These are phyloP conservation scores for Metarhizium guizhouense DNA, from an alignment of 2,329 filamentous ascomycete genomes.

Conservation along the genomic window DNA sequence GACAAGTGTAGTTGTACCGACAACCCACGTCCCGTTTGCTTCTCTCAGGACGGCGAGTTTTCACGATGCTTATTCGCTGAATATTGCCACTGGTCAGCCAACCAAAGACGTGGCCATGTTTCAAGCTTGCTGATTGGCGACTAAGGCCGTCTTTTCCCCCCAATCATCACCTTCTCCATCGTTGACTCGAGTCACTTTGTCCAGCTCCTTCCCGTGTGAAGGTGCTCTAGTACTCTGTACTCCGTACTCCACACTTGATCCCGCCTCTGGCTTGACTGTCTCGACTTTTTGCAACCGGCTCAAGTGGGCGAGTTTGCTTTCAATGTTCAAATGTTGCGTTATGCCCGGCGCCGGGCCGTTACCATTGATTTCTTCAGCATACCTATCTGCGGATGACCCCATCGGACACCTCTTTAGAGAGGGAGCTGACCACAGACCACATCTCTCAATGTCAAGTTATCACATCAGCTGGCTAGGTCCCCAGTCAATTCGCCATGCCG, in stretches of 20 bases:
- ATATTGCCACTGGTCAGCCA: background rate
- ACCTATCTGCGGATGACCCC: too few relatives aligned
- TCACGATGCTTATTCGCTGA: slow-evolving; percentile 12
- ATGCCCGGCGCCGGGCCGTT: too few relatives aligned
- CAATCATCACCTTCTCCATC: slow-evolving; percentile 1
- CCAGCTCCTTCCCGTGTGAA: slow-evolving; percentile 2
- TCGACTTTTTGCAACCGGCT: background rate
- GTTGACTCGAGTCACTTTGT: background rate
- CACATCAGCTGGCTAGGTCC: too few relatives aligned
- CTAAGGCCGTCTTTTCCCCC: background rate
- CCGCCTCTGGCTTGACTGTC: background rate
- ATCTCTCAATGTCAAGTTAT: too few relatives aligned
- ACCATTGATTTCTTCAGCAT: too few relatives aligned
- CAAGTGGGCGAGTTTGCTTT: too few relatives aligned
- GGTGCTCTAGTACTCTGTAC: background rate
- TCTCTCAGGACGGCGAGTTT: background rate
- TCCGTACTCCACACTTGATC: background rate
- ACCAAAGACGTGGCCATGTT: slow-evolving; percentile 6
- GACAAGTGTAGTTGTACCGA: background rate
- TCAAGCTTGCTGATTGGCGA: slow-evolving; percentile 3
- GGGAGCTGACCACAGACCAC: too few relatives aligned
- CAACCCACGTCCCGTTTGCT: background rate
- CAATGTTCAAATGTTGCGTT: too few relatives aligned
- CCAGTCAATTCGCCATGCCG: background rate
- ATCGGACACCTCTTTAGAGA: too few relatives aligned